Evolutionary conservation across 2,329 filamentous ascomycete species (phyloP).

Genomic region (Trichophaea hybrida): DNA sequence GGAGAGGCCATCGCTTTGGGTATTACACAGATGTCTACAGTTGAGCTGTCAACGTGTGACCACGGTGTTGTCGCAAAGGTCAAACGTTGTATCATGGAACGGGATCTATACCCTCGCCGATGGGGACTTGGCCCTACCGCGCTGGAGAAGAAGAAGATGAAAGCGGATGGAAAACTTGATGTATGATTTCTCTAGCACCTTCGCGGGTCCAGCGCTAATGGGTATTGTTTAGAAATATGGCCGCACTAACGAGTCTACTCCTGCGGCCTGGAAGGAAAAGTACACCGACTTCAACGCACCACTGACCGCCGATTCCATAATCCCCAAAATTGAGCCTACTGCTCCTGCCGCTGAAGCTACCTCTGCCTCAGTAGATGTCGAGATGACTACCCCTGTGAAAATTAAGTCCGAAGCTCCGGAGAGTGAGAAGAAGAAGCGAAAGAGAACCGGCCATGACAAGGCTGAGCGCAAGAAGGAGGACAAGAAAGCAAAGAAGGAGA

Average conservation of each 20-base stretch:
- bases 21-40: conserved; percentile 94
- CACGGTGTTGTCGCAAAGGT: conserved; percentile 97
- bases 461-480: conserved; percentile 52
- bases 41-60: conserved; percentile 91
- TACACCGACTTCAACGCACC: conserved; percentile 78
- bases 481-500: conserved; percentile 45
- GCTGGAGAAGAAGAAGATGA: conserved; percentile 98
- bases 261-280: conserved; percentile 77
- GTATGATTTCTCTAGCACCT: conserved; percentile 32
- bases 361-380: conserved; percentile 36
- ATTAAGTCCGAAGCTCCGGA: conserved; percentile 37
- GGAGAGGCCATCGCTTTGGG: conserved; percentile 94
- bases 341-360: conserved; percentile 31
- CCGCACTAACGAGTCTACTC: conserved; percentile 79
- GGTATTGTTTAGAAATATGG: conserved; percentile 57
- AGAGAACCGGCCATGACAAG: conserved; percentile 66
- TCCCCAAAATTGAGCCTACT: conserved; percentile 34
- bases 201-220: background rate
- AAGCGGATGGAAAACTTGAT: conserved; percentile 93
- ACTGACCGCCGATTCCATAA: conserved; percentile 34
- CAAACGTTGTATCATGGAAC: conserved; percentile 99
- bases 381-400: conserved; percentile 43
- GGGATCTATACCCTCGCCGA: conserved; percentile 87
- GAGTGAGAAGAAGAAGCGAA: conserved; percentile 54
- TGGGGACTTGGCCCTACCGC: conserved; percentile 94